These are phyloP conservation scores for Polygonum aviculare DNA, from an alignment of 148 eudicot species.

Conservation along the genomic window DNA sequence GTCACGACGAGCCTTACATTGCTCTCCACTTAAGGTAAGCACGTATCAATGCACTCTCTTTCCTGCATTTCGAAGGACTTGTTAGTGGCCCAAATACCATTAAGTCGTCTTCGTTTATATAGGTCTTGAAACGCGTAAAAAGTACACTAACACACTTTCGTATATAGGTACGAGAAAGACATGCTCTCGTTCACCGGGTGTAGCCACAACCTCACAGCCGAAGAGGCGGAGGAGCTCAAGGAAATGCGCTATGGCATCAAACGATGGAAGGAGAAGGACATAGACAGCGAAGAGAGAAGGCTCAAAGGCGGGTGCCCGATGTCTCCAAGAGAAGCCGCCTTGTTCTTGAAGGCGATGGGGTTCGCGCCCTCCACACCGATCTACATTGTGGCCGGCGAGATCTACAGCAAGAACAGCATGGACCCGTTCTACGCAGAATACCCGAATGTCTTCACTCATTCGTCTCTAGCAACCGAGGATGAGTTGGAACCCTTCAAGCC, in stretches of 20 bases:
- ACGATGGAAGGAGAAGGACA: conserved; percentile 71
- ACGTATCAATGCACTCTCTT: too few relatives aligned
- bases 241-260: conserved; percentile 32
- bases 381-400: conserved; percentile 72
- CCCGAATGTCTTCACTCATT: conserved; percentile 52
- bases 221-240: conserved; percentile 44
- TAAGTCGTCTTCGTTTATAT: too few relatives aligned
- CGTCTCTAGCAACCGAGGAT: conserved; percentile 39
- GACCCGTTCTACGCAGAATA: conserved; percentile 26
- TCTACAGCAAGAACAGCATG: conserved; percentile 44
- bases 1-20: conserved; percentile 29
- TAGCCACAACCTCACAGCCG: conserved; percentile 42
- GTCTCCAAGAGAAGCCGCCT: conserved; percentile 69
- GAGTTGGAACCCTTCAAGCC: conserved; percentile 41
- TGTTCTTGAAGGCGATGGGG: conserved; percentile 69
- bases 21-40: conserved; percentile 69
- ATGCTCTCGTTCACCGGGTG: conserved; percentile 84
- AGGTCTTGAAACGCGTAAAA: too few relatives aligned
- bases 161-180: conserved; percentile 64
- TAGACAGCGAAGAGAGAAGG: conserved; percentile 35
- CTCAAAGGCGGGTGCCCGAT: conserved; percentile 62
- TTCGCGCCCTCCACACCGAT: conserved; percentile 42
- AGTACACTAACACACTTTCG: not conserved
- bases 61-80: too few relatives aligned
- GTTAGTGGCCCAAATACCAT: too few relatives aligned